Evolutionary conservation across 169 alveolate species (phyloP), one percentile per base, ranked within the genome.

Genomic region (Sarcocystis neurona): DNA sequence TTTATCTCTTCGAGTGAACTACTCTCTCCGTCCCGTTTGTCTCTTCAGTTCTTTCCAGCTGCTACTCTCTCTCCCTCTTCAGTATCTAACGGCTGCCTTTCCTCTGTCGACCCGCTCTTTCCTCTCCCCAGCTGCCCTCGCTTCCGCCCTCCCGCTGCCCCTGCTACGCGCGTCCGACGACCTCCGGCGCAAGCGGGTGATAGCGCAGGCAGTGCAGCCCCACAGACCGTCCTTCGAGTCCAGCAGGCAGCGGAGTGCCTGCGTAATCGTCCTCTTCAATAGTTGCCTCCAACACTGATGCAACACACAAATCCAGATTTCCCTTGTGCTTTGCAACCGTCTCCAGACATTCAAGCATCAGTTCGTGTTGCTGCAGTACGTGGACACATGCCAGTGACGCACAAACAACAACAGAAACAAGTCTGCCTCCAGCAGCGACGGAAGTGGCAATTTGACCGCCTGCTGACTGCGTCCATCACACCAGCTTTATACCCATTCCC

Each of bases 321-420:
- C 82, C 82, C 56, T 41, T 43, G 82, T 72, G 82, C 8, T 53
- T 48, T 3, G 82, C 82, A 56, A 72, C 82, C 10, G 82, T 39
- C 20, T 48, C 82, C 34, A 75, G 84, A 18, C 84, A 75, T 23
- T 46, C 34, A 46, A 39, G 20, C 66, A 75, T 75, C 44, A 75
- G 66, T 66, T 75, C 84, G 18, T 75, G 84, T 46, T 75, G 66
- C 84, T 75, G 84, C 6, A 75, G 30, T n/a, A 75, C 66, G 18
- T 20, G 30, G 5, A 70, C 47, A 15, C 43, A 6, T 43, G 15
- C 37, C 39, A 8, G 1, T 15, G 41, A 20, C 44, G 77, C 46
- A 32, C 39, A 66, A 8, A 10, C 77, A 39, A 30, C 6, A 66
- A n/a, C 4, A 0, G 12, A 66, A 23, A 4, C 46, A n/a, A n/a